Evolutionary conservation across 441 rosid species (phyloP).

Genomic region (Populus tomentosa): DNA sequence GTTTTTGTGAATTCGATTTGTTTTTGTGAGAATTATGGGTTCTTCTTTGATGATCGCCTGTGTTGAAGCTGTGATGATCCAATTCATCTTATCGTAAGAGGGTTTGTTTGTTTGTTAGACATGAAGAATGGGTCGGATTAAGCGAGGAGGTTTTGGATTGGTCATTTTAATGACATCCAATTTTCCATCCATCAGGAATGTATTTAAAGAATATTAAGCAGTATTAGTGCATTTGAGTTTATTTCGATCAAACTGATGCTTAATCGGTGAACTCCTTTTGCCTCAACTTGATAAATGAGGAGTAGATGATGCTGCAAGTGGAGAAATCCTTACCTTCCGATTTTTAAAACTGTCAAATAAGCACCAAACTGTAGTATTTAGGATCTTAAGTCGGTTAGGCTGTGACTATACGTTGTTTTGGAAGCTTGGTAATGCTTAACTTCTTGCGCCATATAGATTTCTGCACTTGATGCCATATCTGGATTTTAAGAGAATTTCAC

Average conservation of each 20-base stretch:
- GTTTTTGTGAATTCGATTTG: slow-evolving; percentile 14
- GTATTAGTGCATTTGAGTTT: neutral
- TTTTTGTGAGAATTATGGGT: slow-evolving; percentile 3
- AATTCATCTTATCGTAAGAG: neutral
- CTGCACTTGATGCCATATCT: neutral
- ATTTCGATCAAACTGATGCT: slow-evolving; percentile 1
- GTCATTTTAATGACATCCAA: neutral
- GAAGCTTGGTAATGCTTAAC: neutral
- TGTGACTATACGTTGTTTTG: neutral
- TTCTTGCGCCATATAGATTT: neutral
- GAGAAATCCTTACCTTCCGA: neutral
- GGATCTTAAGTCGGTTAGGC: neutral
- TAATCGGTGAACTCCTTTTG: slow-evolving; percentile 1
- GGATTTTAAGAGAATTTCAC: neutral
- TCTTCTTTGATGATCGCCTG: slow-evolving; percentile 1
- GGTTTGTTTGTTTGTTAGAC: neutral
- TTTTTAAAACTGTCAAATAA: neutral
- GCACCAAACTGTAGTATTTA: neutral
- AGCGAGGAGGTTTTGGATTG: neutral
- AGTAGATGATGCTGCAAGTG: slow-evolving; percentile 3
- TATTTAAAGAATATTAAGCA: neutral
- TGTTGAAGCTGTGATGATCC: neutral
- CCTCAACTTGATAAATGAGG: neutral
- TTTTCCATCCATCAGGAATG: neutral
- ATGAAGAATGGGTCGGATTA: neutral